phyloP scores from a whole-genome alignment of 2,329 filamentous ascomycete species.

The Emergomyces pasteurianus region DNA sequence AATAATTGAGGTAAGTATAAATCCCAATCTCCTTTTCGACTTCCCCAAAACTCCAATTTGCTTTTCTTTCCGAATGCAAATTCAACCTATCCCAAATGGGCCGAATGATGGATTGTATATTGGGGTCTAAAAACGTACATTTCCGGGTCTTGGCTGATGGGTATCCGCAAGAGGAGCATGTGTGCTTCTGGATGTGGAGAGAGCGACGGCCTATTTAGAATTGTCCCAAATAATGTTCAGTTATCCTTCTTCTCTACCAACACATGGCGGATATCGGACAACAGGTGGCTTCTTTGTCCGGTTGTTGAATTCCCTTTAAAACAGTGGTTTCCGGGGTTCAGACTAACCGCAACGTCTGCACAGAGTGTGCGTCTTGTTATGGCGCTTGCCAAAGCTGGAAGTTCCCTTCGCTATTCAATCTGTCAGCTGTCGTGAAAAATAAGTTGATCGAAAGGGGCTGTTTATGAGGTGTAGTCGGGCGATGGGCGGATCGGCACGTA shows the following conservation, averaged over 20 bases:
- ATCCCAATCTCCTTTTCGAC: background rate
- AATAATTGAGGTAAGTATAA: constrained; percentile 18
- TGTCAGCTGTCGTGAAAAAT: constrained; percentile 31
- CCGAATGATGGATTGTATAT: background rate
- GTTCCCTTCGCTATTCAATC: constrained; percentile 54
- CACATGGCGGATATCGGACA: constrained; percentile 1
- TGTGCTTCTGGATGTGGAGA: constrained; percentile 99
- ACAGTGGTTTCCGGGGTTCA: constrained; percentile 11
- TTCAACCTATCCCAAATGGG: background rate
- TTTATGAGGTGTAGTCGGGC: constrained; percentile 10
- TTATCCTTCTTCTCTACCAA: constrained; percentile 1
- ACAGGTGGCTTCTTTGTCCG: background rate
- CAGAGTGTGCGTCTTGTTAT: constrained; percentile 97
- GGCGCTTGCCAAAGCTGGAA: constrained; percentile 65
- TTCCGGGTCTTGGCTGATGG: constrained; percentile 94
- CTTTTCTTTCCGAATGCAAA: background rate
- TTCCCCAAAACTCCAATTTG: background rate
- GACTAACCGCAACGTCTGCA: constrained; percentile 96
- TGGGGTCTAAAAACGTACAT: constrained; percentile 54
- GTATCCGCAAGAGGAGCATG: constrained; percentile 92
- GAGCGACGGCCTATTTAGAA: constrained; percentile 66
- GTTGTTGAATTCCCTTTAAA: background rate
- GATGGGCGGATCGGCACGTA: constrained; percentile 32
- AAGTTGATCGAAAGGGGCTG: constrained; percentile 8
- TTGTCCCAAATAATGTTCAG: constrained; percentile 8